These are phyloP conservation scores for Cyberlindnera nakhonratchasimensis DNA, from an alignment of 805 yeast species.

Conservation along the genomic window DNA sequence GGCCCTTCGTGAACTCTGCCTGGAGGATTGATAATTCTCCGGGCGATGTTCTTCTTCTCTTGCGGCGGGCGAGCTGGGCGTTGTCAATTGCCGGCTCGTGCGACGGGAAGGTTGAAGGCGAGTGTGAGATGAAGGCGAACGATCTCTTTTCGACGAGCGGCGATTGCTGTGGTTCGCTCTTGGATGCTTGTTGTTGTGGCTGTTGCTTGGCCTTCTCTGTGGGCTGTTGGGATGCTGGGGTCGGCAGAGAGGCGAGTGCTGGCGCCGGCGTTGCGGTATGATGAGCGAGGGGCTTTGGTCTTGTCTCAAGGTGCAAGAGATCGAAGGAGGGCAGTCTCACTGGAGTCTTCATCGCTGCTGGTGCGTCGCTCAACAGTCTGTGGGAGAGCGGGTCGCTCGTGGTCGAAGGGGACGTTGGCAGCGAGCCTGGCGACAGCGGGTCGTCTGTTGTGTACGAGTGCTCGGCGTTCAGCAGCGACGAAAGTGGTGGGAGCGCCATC, in stretches of 20 bases:
- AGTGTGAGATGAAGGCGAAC: constrained; percentile 90
- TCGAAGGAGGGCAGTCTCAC: constrained; percentile 29
- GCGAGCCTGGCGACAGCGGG: constrained; percentile 8
- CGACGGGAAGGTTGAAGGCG: constrained; percentile 81
- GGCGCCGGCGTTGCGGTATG: constrained; percentile 14
- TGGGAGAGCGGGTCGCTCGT: constrained; percentile 8
- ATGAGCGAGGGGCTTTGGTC: background rate
- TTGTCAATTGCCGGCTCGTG: constrained; percentile 85
- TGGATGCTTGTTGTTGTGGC: constrained; percentile 4
- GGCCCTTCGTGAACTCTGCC: constrained; percentile 68
- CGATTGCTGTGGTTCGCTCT: constrained; percentile 12
- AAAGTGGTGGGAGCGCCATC: constrained; percentile 19
- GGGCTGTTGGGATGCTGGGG: constrained; percentile 11
- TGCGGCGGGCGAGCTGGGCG: constrained; percentile 89
- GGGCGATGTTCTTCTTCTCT: constrained; percentile 93
- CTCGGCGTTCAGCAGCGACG: constrained; percentile 15
- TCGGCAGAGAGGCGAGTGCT: constrained; percentile 6
- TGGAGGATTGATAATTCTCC: constrained; percentile 79
- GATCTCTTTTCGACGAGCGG: constrained; percentile 33
- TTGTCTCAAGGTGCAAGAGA: constrained; percentile 20
- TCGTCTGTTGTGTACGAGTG: constrained; percentile 7
- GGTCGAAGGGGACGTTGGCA: constrained; percentile 17
- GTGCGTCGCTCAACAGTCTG: background rate
- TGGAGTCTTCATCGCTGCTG: constrained; percentile 20
- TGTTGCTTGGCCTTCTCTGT: background rate